Evolutionary conservation across 345 rosid genomes (phyloP), one percentile per base, ranked within the genome.

Genomic region (Eutrema japonicum): DNA sequence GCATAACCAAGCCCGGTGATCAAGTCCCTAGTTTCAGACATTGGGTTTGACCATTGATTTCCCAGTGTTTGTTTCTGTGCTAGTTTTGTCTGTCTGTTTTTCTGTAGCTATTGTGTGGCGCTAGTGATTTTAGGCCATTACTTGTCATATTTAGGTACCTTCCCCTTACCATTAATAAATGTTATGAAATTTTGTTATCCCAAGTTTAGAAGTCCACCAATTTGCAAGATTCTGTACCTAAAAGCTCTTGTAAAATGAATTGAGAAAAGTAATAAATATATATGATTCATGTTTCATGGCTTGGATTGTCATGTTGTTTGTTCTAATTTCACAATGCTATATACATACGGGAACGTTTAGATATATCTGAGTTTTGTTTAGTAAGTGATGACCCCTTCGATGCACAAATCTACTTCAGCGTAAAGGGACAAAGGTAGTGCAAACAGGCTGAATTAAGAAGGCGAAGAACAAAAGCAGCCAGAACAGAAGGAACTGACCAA

Each of bases 51-150:
- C 49, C 58, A 64, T 5, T 45, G 26, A 22, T 64, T 16, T n/a
- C 65, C 38, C 67, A 47, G 60, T 51, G 46, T 66, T 40, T 32
- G 37, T 53, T 40, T 38, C 66, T 58, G 30, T 49, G 60, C 42
- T 26, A 74, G 67, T 72, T 73, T 68, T 76, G 74, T 62, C 58
- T 37, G 47, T 70, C 75, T 76, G 50, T 59, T 14, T 32, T 9
- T 75, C 35, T 46, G 38, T 69, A 76, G 65, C 71, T 29, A 46
- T 53, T 37, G 13, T 63, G 52, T 54, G 71, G 65, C 75, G 42
- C 70, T 70, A 33, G 65, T 68, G 47, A 18, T 75, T 60, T 41
- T n/a, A 68, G 68, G 54, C 62, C 55, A 51, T 51, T 48, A 57
- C 54, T 26, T 41, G 40, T 60, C 74, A 68, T 74, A 75, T 32